Conservation (phyloP, 441 rosid genomes). For the Aleurites moluccanus region DNA sequence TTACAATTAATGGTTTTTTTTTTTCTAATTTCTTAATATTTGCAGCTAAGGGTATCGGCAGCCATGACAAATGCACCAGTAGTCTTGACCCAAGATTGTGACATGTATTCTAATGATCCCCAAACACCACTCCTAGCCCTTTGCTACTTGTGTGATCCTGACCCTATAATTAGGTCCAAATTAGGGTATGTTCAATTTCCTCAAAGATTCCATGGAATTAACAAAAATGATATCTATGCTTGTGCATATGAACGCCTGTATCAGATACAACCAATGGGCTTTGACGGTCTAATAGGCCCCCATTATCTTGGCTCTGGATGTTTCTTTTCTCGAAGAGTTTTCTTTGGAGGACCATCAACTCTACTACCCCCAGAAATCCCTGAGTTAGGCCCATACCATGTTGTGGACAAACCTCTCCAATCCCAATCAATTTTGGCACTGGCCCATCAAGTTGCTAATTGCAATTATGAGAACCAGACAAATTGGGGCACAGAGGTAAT, state of each 20-base stretch:
- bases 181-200: constrained; percentile 67
- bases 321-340: constrained; percentile 48
- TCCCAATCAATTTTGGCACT: constrained; percentile 32
- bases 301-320: constrained; percentile 52
- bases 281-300: constrained; percentile 50
- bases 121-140: constrained; percentile 42
- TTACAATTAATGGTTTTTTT: neutral
- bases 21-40: neutral
- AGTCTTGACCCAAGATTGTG: constrained; percentile 69
- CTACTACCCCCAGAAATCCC: constrained; percentile 28
- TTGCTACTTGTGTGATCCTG: constrained; percentile 56
- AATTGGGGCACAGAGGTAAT: constrained; percentile 59
- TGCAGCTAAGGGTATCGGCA: constrained; percentile 69
- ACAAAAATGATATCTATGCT: constrained; percentile 55
- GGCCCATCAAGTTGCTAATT: constrained; percentile 46
- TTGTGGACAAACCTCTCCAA: constrained; percentile 30
- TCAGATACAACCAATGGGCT: constrained; percentile 40
- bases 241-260: constrained; percentile 36
- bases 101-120: constrained; percentile 72
- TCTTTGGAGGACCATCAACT: constrained; percentile 45
- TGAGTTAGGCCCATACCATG: constrained; percentile 32
- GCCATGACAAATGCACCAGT: constrained; percentile 64
- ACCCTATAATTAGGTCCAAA: constrained; percentile 30
- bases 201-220: constrained; percentile 52
- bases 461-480: constrained; percentile 47